phyloP scores from a whole-genome alignment of 2,329 filamentous ascomycete genomes.

The Exophiala viscosa region DNA sequence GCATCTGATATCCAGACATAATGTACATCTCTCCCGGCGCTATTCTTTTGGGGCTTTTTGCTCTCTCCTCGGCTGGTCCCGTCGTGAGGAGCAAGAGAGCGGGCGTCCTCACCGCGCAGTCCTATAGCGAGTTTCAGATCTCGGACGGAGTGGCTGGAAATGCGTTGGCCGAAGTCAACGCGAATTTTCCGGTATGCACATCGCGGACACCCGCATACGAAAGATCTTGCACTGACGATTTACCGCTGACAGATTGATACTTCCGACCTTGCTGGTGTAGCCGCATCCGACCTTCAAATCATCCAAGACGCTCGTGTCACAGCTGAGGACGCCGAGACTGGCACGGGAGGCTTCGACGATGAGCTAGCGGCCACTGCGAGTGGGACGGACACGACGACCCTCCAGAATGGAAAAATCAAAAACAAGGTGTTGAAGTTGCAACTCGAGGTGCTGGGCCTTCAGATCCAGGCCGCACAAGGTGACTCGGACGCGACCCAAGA shows the following conservation, averaged over 20 bases:
- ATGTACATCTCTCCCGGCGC: conserved; percentile 12
- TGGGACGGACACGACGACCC: conserved; percentile 40
- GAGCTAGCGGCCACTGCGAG: conserved; percentile 48
- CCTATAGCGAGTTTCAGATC: conserved; percentile 20
- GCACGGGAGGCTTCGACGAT: conserved; percentile 48
- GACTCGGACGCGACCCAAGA: conserved; percentile 36
- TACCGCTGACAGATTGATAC: conserved; percentile 3
- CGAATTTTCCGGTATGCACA: conserved; percentile 50
- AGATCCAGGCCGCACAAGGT: conserved; percentile 52
- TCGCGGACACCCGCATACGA: neutral
- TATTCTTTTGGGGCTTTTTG: conserved; percentile 13
- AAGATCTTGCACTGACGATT: neutral
- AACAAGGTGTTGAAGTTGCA: conserved; percentile 59
- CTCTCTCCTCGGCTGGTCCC: conserved; percentile 16
- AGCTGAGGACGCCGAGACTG: conserved; percentile 53
- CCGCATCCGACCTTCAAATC: conserved; percentile 48
- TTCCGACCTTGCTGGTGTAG: conserved; percentile 45
- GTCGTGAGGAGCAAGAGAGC: conserved; percentile 10
- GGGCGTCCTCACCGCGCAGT: conserved; percentile 9
- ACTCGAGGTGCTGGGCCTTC: conserved; percentile 50
- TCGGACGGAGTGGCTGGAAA: conserved; percentile 50
- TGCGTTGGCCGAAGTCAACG: conserved; percentile 52
- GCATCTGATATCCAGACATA: neutral
- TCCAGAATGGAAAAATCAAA: conserved; percentile 57
- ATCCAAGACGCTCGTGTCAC: conserved; percentile 49